phyloP scores from a whole-genome alignment of 2,329 filamentous ascomycete species.

The Sporothrix dimorphospora region DNA sequence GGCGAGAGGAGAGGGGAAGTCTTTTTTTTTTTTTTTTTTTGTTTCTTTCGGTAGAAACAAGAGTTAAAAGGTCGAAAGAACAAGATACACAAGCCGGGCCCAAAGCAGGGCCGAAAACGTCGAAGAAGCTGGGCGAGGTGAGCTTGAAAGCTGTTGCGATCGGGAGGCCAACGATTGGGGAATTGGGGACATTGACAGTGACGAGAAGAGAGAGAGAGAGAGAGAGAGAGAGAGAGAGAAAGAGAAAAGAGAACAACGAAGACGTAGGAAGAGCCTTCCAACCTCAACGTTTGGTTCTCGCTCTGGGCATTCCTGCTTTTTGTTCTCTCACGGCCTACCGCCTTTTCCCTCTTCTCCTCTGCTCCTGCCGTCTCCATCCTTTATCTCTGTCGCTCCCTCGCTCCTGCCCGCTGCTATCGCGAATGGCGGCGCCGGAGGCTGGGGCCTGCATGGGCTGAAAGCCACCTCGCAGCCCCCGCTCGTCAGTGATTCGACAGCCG shows the following conservation, averaged over 20 bases:
- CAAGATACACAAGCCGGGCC: neutral
- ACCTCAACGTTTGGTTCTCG: neutral
- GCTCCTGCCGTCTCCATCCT: neutral
- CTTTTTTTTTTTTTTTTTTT: neutral
- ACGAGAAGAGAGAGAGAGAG: neutral
- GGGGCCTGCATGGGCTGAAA: constrained; percentile 29
- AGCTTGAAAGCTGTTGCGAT: neutral
- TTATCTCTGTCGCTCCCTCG: neutral
- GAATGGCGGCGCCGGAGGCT: constrained; percentile 13
- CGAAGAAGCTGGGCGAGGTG: neutral
- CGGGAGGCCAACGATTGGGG: neutral
- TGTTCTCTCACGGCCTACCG: neutral
- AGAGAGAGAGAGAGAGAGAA: neutral
- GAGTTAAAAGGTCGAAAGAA: neutral
- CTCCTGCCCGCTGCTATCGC: constrained; percentile 11
- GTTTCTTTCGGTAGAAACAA: neutral
- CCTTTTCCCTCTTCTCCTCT: neutral
- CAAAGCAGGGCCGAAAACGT: neutral
- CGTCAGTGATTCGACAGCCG: constrained; percentile 17
- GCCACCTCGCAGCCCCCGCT: constrained; percentile 12
- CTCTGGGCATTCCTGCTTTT: neutral
- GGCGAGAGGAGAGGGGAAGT: neutral
- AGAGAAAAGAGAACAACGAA: neutral
- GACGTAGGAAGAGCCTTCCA: constrained; percentile 1
- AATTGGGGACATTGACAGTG: neutral